Base-by-base conservation (phyloP, 2,329 filamentous ascomycete species). In the Pleoardoris graminearum region DNA sequence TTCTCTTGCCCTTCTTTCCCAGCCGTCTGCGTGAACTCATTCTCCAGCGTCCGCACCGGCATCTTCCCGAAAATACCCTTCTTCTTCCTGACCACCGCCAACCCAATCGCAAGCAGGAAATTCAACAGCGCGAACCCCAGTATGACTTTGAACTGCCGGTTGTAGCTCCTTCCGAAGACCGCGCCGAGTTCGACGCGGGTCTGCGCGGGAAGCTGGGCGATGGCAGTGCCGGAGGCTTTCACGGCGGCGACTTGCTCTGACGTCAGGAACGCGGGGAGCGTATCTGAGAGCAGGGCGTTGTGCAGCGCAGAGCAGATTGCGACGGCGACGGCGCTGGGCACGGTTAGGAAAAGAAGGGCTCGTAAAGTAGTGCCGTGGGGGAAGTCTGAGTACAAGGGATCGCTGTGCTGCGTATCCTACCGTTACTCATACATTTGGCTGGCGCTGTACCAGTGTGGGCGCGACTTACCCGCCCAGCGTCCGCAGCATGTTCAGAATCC, bases 251-350 rank as follows among this genome's bases (percentile, higher is more conserved):
- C 54, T 39, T 72, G 65, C 23, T 58, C 53, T 4, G 59, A 53
- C 17, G 46, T 55, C 6, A 72, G 57, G 21, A 69, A 61, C 1
- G 17, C 23, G 2, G 62, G 50, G 0, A 71, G 57, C 7, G 51
- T 42, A 23, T 53, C 32, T 5, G 46, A 54, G 2, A 67, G 54
- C 4, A 53, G 47, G 16, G 58, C 54, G 42, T 66, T 64, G 42
- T 69, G 66, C 7, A 71, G 57, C 0, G 68, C 67, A 3, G 65
- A 61, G 50, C 66, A 69, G 1, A 71, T 67, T 1, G 69, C 66
- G 7, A 72, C 59, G 17, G 65, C 69, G 3, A 71, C 54, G 44
- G 61, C 63, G 10, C 42, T 45, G 14, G 2, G n/a, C 8, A 17
- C 23, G 17, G 19, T 45, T 11, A 45, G 29, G 4, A 11, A 3